Evolutionary conservation across 164 flowering plant genomes (phyloP), one percentile per base, ranked within the genome.

Genomic region (Aristolochia californica): DNA sequence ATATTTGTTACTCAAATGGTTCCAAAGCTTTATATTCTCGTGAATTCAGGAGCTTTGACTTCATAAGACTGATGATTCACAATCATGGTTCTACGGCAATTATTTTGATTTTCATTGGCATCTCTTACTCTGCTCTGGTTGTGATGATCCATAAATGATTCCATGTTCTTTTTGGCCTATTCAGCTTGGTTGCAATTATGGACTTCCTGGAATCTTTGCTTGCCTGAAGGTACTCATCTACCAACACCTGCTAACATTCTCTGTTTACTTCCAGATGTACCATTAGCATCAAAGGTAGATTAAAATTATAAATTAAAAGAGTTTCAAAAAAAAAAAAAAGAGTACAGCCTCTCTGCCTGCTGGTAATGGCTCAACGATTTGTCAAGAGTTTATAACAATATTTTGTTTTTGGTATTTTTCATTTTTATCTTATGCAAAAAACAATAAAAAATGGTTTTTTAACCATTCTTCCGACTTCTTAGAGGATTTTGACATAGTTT

Each of bases 151-250:
- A 11, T 14, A 28, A 28, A 28, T 34, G 40, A 34, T 34, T 2
- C 30, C 25, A 48, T 44, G 57, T 18, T 49, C 45, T 53, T 64
- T 20, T 28, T 45, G 27, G 25, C 60, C 68, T 30, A 66, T 73
- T 27, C 88, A 93, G 99, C 87, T 93, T 53, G 73, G 87, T 60
- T 89, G 97, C 70, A 76, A 72, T 64, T 82, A 84, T 77, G 99
- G 99, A 53, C 85, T 88, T 63, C 83, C 99, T 14, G 99, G 99
- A 55, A 83, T 82, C 21, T 90, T 89, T 70, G 90, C 99, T 67
- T 93, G 97, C 82, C 60, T 93, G 65, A 87, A 89, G 96, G 99
- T 93, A 77, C 28, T 28, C 5, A 48, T 49, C 11, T 20, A 28
- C 43, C 21, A 10, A 28, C 11, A 45, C 49, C 28, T 26, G 52